Evolutionary conservation across 305 asterid species (phyloP), one percentile per base, ranked within the genome.

Genomic region (Nicotiana rustica): DNA sequence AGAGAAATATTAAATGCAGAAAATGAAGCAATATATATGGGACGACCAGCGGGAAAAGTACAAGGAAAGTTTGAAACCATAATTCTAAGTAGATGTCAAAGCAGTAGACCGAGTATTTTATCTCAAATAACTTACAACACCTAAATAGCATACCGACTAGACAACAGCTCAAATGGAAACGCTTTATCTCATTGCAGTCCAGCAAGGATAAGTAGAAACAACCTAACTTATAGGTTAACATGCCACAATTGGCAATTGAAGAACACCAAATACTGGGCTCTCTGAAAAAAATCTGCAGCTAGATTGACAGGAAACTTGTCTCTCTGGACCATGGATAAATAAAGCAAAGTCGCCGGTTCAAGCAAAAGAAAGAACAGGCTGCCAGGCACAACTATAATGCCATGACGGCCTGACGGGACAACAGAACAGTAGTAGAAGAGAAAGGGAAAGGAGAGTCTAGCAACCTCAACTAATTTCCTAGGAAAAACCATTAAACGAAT

Each of bases 361-460:
- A 49, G 62, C 64, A 47, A 73, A 73, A 41, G 78, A 73, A 73
- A 6, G 41, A 73, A 71, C 36, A 49, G 41, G 62, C 61, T 13
- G 19, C 21, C 19, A 47, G 44, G 79, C 14, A 14, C 2, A 38
- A 49, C 79, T 25, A 49, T 13, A 25, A 73, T 47, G 79, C 64
- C 25, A 13, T 73, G 62, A 49, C 25, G 79, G 19, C 21, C 7
- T 73, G 62, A 49, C 29, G 64, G 21, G 61, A 21, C 49, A 47
- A 21, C 52, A 73, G 79, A 49, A 73, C 7, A 73, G 79, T 35
- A 73, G 41, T 25, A 73, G 64, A 47, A 21, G 62, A 73, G 29
- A 73, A 47, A 49, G 44, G 79, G 79, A 35, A 73, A 73, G 56
- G 79, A 73, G 38, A 70, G 61, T 21, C 79, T 47, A 73, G 44